phyloP scores from a whole-genome alignment of 1,284 basidiomycete genomes.

The Mycena citricolor region DNA sequence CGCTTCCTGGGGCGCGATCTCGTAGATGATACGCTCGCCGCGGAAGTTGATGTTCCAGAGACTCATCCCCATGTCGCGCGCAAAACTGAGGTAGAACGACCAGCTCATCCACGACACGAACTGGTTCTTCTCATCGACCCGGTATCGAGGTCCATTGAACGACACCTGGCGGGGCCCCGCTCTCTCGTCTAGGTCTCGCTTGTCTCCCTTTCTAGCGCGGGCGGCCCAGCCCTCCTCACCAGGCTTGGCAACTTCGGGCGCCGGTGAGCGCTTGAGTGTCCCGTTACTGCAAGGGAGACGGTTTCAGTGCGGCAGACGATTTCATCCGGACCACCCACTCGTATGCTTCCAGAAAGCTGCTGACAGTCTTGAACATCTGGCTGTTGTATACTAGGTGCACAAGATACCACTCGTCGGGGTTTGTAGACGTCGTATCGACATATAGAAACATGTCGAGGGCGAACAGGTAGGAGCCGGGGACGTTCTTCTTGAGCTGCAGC shows the following conservation, averaged over 20 bases:
- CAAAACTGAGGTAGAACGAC: conserved; percentile 61
- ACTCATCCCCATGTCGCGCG: conserved; percentile 65
- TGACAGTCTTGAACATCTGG: conserved; percentile 48
- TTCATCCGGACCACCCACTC: conserved; percentile 1
- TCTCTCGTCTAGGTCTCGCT: conserved; percentile 58
- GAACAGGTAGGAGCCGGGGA: conserved; percentile 52
- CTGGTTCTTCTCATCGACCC: conserved; percentile 50
- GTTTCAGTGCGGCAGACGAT: too few species aligned
- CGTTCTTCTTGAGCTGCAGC: conserved; percentile 49
- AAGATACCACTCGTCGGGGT: conserved; percentile 45
- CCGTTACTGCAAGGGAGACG: conserved; percentile 33
- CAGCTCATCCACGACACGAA: conserved; percentile 69
- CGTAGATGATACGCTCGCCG: conserved; percentile 63
- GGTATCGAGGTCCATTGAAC: conserved; percentile 57
- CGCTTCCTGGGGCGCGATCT: conserved; percentile 62
- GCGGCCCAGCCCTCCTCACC: conserved; percentile 44
- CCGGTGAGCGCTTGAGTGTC: conserved; percentile 45
- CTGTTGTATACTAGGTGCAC: conserved; percentile 57
- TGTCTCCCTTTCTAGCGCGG: conserved; percentile 40
- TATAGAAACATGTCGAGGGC: conserved; percentile 58
- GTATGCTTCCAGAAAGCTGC: conserved; percentile 49
- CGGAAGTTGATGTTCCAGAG: conserved; percentile 67
- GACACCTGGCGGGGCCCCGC: conserved; percentile 61
- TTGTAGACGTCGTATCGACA: conserved; percentile 57
- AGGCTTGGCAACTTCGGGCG: conserved; percentile 31